Percentiles rank a stretch among this genome's conserved stretches.
Evolutionary conservation across 192 early-diverging fungal species (phyloP).

Genomic region (Backusella sp.): DNA sequence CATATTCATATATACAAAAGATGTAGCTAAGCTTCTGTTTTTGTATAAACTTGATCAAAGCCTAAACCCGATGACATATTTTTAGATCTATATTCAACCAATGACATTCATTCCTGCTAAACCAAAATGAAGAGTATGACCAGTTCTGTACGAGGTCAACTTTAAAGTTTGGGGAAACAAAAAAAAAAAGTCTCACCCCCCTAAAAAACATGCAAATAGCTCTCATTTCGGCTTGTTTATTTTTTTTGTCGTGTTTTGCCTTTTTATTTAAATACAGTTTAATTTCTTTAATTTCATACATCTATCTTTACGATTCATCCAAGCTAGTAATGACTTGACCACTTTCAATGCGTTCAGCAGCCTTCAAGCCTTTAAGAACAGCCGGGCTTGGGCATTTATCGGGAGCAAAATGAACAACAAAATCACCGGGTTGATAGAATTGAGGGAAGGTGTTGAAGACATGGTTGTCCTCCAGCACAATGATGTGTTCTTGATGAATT

Average conservation of each 20-base stretch:
- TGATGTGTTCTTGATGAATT: constrained; percentile 34
- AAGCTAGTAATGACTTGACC: constrained; percentile 14
- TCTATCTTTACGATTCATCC: constrained; percentile 1
- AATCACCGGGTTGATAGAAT: constrained; percentile 42
- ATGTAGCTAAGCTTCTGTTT: background rate
- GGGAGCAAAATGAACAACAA: constrained; percentile 60
- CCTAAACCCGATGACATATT: background rate
- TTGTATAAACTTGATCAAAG: background rate
- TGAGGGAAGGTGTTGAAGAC: constrained; percentile 60
- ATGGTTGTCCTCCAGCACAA: constrained; percentile 52
- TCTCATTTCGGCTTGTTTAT: background rate
- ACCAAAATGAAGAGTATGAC: background rate
- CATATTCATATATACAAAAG: too few relatives aligned
- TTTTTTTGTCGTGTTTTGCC: background rate
- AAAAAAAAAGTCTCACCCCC: background rate
- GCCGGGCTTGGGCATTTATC: constrained; percentile 50
- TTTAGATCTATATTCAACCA: background rate
- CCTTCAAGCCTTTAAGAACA: constrained; percentile 39
- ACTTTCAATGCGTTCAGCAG: constrained; percentile 29
- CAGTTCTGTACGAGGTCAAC: background rate
- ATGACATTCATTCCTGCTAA: background rate
- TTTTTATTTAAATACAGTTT: constrained; percentile 3
- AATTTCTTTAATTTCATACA: background rate
- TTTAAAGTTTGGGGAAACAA: background rate
- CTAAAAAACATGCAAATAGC: background rate